phyloP scores from a whole-genome alignment of 2,329 filamentous ascomycete species.

The Penicillium sp. region DNA sequence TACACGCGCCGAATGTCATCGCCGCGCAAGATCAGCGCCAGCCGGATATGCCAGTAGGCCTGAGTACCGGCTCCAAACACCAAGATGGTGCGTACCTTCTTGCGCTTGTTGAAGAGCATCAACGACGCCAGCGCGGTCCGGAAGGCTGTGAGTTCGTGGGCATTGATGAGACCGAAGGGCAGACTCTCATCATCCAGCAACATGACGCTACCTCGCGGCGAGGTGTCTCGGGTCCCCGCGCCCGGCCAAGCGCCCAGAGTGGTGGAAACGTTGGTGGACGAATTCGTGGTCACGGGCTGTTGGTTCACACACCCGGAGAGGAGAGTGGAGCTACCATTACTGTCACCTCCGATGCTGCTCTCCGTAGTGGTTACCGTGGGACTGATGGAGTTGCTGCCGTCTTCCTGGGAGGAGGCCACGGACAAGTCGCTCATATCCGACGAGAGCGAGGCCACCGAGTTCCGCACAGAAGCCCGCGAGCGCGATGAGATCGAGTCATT shows the following conservation, averaged over 20 bases:
- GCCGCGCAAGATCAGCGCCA: conserved; percentile 67
- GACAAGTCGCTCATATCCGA: conserved; percentile 37
- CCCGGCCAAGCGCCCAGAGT: conserved; percentile 37
- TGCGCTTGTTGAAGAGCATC: conserved; percentile 63
- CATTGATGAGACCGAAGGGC: conserved; percentile 63
- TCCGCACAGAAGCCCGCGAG: conserved; percentile 21
- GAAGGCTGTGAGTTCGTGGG: conserved; percentile 67
- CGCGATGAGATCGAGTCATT: conserved; percentile 15
- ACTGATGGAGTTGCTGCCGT: conserved; percentile 22
- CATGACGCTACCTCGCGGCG: conserved; percentile 57
- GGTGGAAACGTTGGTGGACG: conserved; percentile 29
- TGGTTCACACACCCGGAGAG: conserved; percentile 32
- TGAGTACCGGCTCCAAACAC: conserved; percentile 88
- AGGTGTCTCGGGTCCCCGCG: conserved; percentile 42
- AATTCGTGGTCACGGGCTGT: conserved; percentile 24
- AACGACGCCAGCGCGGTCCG: conserved; percentile 62
- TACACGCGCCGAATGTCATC: conserved; percentile 73
- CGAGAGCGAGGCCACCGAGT: conserved; percentile 36
- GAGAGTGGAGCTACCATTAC: conserved; percentile 30
- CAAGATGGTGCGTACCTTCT: conserved; percentile 68
- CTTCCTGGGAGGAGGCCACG: conserved; percentile 33
- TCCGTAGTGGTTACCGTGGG: conserved; percentile 17
- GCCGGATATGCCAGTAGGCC: conserved; percentile 89
- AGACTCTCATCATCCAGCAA: conserved; percentile 57
- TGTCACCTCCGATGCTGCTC: conserved; percentile 12